Conservation (phyloP, 2,329 filamentous ascomycete genomes). For the Apiospora koreana region DNA sequence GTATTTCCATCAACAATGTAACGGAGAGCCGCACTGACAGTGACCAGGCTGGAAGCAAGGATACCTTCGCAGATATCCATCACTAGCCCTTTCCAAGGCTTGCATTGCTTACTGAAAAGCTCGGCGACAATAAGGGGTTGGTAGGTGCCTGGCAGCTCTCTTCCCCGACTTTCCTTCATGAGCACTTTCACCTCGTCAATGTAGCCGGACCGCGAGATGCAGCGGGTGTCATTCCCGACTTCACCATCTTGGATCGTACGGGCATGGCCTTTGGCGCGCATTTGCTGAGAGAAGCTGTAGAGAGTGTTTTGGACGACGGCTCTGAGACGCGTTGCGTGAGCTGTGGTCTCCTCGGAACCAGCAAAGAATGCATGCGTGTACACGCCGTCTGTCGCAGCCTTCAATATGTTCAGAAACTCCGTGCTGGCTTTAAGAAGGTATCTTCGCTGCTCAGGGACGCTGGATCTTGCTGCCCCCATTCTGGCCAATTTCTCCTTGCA, state of each 20-base stretch:
- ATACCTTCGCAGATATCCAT: constrained; percentile 19
- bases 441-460: constrained; percentile 25
- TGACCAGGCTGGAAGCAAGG: constrained; percentile 20
- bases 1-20: constrained; percentile 25
- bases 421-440: constrained; percentile 31
- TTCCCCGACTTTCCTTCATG: constrained; percentile 30
- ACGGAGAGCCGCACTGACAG: constrained; percentile 21
- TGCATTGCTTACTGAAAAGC: constrained; percentile 34
- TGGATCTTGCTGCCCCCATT: constrained; percentile 25
- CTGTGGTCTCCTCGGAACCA: constrained; percentile 16
- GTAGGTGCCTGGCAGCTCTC: constrained; percentile 38
- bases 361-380: constrained; percentile 33
- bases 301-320: constrained; percentile 28
- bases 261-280: constrained; percentile 25
- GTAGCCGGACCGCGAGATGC: constrained; percentile 21
- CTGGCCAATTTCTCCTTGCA: constrained; percentile 24
- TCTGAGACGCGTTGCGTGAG: constrained; percentile 23
- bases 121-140: constrained; percentile 36
- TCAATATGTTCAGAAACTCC: constrained; percentile 25
- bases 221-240: neutral
- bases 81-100: constrained; percentile 30
- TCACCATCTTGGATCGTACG: constrained; percentile 15
- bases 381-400: constrained; percentile 27
- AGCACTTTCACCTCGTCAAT: constrained; percentile 27
- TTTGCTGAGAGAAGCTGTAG: constrained; percentile 23